These are phyloP conservation scores for Ceriops decandra DNA, from an alignment of 345 rosid species.

Conservation along the genomic window DNA sequence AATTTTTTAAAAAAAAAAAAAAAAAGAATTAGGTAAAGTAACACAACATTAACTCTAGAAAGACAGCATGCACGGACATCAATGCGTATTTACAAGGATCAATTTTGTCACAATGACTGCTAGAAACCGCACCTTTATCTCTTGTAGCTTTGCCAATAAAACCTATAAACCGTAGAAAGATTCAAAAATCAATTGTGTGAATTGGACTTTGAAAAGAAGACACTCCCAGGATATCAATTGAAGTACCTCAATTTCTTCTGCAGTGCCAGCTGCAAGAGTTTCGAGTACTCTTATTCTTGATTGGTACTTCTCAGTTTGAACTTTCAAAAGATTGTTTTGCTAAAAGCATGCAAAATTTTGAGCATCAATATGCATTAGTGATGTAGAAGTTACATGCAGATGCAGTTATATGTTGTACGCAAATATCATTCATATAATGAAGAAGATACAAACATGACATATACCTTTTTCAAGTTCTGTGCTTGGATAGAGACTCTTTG, in stretches of 20 bases:
- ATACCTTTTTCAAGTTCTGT: constrained; percentile 68
- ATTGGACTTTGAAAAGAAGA: constrained; percentile 11
- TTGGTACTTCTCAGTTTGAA: constrained; percentile 72
- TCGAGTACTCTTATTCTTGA: constrained; percentile 70
- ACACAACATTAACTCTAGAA: background rate
- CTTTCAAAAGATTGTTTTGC: constrained; percentile 69
- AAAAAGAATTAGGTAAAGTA: background rate
- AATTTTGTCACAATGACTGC: background rate
- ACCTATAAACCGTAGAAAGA: constrained; percentile 15
- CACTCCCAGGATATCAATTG: constrained; percentile 7
- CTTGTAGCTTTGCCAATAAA: constrained; percentile 22
- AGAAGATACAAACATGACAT: constrained; percentile 12
- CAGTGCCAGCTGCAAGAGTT: constrained; percentile 66
- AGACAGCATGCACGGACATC: background rate
- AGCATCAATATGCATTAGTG: constrained; percentile 21
- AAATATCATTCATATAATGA: background rate
- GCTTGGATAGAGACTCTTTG: constrained; percentile 66
- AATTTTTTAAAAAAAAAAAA: background rate
- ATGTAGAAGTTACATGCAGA: constrained; percentile 2
- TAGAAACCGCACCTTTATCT: constrained; percentile 22
- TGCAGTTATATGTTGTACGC: background rate
- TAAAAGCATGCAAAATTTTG: constrained; percentile 31
- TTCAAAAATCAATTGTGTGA: constrained; percentile 14
- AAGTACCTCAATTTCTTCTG: constrained; percentile 74
- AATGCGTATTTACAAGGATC: background rate